phyloP scores from a whole-genome alignment of 495 filamentous ascomycete species.

The Hypoxylon crocopeplum region DNA sequence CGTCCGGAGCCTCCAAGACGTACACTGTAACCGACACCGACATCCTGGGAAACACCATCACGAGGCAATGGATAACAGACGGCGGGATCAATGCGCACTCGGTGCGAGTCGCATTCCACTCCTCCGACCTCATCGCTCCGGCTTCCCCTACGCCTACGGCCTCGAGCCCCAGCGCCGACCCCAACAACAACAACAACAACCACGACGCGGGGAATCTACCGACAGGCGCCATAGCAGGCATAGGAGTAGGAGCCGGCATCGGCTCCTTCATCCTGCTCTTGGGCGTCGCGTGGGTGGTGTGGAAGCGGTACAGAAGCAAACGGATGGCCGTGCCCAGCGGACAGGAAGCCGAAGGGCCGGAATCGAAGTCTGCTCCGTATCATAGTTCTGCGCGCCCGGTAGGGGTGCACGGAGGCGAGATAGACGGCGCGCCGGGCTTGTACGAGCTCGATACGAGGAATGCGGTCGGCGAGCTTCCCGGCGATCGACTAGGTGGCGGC shows the following conservation, averaged over 20 bases:
- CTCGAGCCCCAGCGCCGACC: background rate
- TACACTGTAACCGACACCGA: conserved; percentile 11
- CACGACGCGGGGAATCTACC: conserved; percentile 3
- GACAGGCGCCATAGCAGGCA: background rate
- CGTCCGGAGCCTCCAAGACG: background rate
- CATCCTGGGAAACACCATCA: conserved; percentile 20
- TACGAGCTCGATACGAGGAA: conserved; percentile 6
- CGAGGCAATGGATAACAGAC: background rate
- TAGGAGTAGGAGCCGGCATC: conserved; percentile 4
- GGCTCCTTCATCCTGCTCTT: conserved; percentile 2
- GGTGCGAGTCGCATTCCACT: conserved; percentile 27
- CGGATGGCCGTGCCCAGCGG: background rate
- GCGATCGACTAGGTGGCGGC: no score
- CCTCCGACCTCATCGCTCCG: conserved; percentile 12
- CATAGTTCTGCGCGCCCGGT: background rate
- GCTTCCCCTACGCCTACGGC: background rate
- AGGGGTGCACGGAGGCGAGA: background rate
- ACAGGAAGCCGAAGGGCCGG: background rate
- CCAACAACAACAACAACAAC: no score
- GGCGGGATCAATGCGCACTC: conserved; percentile 30
- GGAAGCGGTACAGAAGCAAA: background rate
- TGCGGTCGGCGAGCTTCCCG: no score
- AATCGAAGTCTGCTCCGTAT: background rate
- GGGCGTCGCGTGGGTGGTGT: background rate
- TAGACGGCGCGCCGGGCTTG: background rate